Conservation (phyloP, 305 asterid genomes). For the Euphrasia arctica region DNA sequence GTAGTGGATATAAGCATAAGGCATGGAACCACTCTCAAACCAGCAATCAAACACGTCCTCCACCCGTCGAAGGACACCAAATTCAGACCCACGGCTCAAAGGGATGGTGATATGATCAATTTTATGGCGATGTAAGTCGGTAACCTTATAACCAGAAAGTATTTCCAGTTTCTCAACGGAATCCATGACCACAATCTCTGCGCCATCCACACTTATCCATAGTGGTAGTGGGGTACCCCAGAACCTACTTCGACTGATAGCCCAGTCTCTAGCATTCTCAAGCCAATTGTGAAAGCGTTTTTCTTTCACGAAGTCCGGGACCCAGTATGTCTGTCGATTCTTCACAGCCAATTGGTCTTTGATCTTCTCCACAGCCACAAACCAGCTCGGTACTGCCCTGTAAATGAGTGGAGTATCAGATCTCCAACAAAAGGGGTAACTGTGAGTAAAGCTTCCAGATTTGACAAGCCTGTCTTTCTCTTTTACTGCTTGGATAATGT, state of each 20-base stretch:
- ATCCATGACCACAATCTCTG: constrained; percentile 80
- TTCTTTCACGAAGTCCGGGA: constrained; percentile 97
- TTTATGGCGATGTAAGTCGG: constrained; percentile 91
- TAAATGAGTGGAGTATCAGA: constrained; percentile 96
- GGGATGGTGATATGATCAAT: constrained; percentile 95
- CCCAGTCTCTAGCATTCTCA: constrained; percentile 98
- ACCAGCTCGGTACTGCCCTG: constrained; percentile 99
- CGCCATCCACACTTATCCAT: constrained; percentile 90
- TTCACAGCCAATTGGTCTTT: constrained; percentile 89
- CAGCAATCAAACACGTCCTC: constrained; percentile 99
- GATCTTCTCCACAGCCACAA: constrained; percentile 91
- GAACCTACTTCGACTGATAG: constrained; percentile 96
- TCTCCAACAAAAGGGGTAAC: constrained; percentile 93
- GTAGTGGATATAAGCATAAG: constrained; percentile 94
- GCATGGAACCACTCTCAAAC: constrained; percentile 99
- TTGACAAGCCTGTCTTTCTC: constrained; percentile 88
- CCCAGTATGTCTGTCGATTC: constrained; percentile 91
- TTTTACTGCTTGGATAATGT: constrained; percentile 65
- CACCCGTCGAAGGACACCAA: constrained; percentile 83
- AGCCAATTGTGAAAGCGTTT: constrained; percentile 98
- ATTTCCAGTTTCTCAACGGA: constrained; percentile 77
- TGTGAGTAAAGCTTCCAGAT: constrained; percentile 76
- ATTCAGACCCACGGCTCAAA: constrained; percentile 75
- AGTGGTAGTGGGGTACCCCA: constrained; percentile 99
- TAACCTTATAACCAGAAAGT: constrained; percentile 79